A percentile compares a stretch with the other conserved stretches of the same genome.
Evolutionary conservation across 2,329 filamentous ascomycete genomes (phyloP).

Genomic region (Pyrenophora tritici-repentis): DNA sequence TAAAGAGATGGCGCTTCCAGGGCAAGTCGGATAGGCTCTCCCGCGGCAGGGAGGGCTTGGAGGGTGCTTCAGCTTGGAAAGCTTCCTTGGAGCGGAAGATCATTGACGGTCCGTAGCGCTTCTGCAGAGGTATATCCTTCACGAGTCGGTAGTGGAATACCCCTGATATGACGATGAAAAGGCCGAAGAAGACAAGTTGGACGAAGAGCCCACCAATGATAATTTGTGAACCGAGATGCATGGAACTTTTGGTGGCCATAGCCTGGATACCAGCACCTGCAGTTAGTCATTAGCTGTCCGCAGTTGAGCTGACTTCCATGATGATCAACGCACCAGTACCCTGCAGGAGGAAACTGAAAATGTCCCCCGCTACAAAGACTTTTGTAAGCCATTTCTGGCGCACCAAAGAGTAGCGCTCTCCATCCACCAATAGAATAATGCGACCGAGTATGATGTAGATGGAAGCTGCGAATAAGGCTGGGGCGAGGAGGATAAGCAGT

Average conservation of each 20-base stretch:
- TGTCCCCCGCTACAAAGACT: slow-evolving; percentile 54
- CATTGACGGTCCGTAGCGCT: background rate
- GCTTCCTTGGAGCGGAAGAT: background rate
- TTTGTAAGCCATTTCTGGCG: slow-evolving; percentile 50
- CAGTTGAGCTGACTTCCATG: slow-evolving; percentile 34
- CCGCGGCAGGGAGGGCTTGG: background rate
- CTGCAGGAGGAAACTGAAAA: slow-evolving; percentile 54
- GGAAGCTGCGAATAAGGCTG: slow-evolving; percentile 54
- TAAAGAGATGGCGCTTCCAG: slow-evolving; percentile 46
- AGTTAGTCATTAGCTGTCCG: background rate
- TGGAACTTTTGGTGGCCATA: slow-evolving; percentile 3
- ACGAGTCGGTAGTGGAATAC: slow-evolving; percentile 27
- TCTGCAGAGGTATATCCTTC: slow-evolving; percentile 12
- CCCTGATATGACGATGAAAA: slow-evolving; percentile 49
- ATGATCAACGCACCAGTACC: slow-evolving; percentile 11
- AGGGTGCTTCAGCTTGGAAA: background rate
- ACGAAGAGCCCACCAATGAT: slow-evolving; percentile 46
- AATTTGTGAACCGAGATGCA: slow-evolving; percentile 24
- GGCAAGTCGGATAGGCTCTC: slow-evolving; percentile 10
- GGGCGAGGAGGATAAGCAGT: slow-evolving; percentile 52
- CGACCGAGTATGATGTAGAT: slow-evolving; percentile 58
- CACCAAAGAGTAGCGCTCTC: slow-evolving; percentile 48
- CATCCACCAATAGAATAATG: slow-evolving; percentile 48
- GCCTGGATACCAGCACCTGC: slow-evolving; percentile 27
- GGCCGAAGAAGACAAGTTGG: slow-evolving; percentile 55